Evolutionary conservation across 805 yeast species (phyloP).

Genomic region (Metschnikowia arizonensis): DNA sequence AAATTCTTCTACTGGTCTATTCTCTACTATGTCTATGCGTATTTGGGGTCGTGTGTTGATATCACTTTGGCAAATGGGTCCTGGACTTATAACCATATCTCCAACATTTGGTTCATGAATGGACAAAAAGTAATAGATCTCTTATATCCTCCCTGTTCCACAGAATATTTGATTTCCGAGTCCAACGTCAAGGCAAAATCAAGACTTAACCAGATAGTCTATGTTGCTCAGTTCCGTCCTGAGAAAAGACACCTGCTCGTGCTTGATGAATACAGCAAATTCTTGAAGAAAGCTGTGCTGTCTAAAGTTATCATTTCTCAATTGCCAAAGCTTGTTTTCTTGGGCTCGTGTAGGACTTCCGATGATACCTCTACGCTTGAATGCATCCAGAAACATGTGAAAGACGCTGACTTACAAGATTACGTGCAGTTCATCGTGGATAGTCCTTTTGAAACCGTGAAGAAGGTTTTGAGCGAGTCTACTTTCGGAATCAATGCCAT

Average conservation of each 20-base stretch:
- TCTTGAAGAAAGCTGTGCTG: slow-evolving; percentile 30
- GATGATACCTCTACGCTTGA: slow-evolving; percentile 61
- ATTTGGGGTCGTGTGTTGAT: slow-evolving; percentile 63
- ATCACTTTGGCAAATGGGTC: slow-evolving; percentile 76
- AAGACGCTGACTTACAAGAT: slow-evolving; percentile 25
- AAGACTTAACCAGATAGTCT: slow-evolving; percentile 45
- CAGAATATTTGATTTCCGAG: slow-evolving; percentile 41
- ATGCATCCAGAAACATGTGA: slow-evolving; percentile 39
- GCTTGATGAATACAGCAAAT: slow-evolving; percentile 57
- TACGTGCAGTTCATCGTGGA: slow-evolving; percentile 62
- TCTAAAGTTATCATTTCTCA: slow-evolving; percentile 17
- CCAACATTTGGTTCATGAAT: slow-evolving; percentile 55
- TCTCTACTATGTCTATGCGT: slow-evolving; percentile 59
- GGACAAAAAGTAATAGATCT: slow-evolving; percentile 34
- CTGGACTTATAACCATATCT: slow-evolving; percentile 84
- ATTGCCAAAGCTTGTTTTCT: slow-evolving; percentile 59
- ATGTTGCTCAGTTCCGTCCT: slow-evolving; percentile 90
- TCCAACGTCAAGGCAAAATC: slow-evolving; percentile 5
- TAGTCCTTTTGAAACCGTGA: slow-evolving; percentile 64
- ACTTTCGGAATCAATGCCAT: slow-evolving; percentile 86
- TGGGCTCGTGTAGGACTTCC: slow-evolving; percentile 79
- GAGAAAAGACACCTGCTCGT: slow-evolving; percentile 85
- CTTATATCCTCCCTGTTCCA: slow-evolving; percentile 88
- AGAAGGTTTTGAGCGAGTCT: slow-evolving; percentile 48
- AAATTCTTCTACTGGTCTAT: slow-evolving; percentile 65